These are phyloP conservation scores for Hemisphaericaspora xylofermentans DNA, from an alignment of 1,139 yeast genomes.

Conservation along the genomic window DNA sequence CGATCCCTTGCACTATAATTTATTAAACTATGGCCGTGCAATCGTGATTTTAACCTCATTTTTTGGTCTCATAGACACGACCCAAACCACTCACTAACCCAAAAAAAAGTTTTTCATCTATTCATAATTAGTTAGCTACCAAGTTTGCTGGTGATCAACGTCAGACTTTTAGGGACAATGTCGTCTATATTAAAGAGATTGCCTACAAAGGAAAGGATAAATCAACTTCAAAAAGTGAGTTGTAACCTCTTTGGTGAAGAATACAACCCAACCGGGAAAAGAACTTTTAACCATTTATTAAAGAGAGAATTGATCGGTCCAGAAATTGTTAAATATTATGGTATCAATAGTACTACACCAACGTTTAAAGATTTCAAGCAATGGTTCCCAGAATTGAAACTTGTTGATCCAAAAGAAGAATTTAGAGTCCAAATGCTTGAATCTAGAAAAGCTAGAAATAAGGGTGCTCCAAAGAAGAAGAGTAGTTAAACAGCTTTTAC, in stretches of 20 bases:
- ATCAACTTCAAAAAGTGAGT: conserved; percentile 29
- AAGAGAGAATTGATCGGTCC: conserved; percentile 77
- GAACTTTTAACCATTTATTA: conserved; percentile 79
- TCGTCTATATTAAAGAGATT: conserved; percentile 24
- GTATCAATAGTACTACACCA: conserved; percentile 63
- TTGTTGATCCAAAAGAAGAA: conserved; percentile 73
- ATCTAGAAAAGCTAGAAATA: conserved; percentile 80
- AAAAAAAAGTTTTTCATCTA: conserved; percentile 2
- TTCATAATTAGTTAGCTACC: too few species aligned
- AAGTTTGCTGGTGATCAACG: background rate
- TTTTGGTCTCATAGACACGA: too few species aligned
- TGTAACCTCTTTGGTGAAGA: conserved; percentile 34
- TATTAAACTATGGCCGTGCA: too few species aligned
- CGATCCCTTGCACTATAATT: too few species aligned
- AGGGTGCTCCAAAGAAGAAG: conserved; percentile 89
- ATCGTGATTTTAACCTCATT: too few species aligned
- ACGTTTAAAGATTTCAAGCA: conserved; percentile 59
- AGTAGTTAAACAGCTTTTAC: conserved; percentile 7
- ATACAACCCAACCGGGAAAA: conserved; percentile 62
- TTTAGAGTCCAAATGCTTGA: conserved; percentile 65
- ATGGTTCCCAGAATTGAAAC: conserved; percentile 57
- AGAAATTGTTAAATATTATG: conserved; percentile 69
- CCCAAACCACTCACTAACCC: background rate
- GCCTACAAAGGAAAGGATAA: conserved; percentile 30
- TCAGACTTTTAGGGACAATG: too few species aligned